These are phyloP conservation scores for Pyracantha coccinea DNA, from an alignment of 331 rosid genomes.

Conservation along the genomic window DNA sequence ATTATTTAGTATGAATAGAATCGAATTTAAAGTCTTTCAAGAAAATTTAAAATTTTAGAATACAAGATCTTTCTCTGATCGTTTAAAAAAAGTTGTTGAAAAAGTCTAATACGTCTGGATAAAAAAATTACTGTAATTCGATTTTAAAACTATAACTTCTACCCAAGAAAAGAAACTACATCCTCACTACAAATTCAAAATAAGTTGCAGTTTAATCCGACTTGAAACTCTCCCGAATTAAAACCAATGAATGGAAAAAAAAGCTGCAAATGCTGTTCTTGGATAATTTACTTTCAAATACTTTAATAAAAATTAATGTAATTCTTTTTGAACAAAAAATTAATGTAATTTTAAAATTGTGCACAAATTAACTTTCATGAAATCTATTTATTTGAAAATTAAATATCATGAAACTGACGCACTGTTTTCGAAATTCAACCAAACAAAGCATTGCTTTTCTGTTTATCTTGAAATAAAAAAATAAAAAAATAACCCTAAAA, in stretches of 20 bases:
- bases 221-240: background rate
- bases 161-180: no score
- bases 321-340: no score
- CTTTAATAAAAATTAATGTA: background rate
- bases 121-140: no score
- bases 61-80: no score
- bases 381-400: background rate
- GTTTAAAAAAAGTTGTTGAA: background rate
- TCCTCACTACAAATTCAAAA: no score
- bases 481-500: background rate
- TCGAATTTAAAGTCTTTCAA: no score
- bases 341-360: no score
- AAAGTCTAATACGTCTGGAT: background rate
- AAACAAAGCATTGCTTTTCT: slow-evolving; percentile 13
- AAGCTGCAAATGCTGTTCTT: background rate
- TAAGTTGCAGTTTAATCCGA: no score
- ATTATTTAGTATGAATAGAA: no score
- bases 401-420: no score
- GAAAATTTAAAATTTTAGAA: no score
- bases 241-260: background rate
- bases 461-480: background rate
- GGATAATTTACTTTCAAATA: background rate
- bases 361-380: background rate
- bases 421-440: background rate
- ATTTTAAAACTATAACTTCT: background rate